These are phyloP conservation scores for Sarocladium oryzae DNA, from an alignment of 2,329 filamentous ascomycete species.

Conservation along the genomic window DNA sequence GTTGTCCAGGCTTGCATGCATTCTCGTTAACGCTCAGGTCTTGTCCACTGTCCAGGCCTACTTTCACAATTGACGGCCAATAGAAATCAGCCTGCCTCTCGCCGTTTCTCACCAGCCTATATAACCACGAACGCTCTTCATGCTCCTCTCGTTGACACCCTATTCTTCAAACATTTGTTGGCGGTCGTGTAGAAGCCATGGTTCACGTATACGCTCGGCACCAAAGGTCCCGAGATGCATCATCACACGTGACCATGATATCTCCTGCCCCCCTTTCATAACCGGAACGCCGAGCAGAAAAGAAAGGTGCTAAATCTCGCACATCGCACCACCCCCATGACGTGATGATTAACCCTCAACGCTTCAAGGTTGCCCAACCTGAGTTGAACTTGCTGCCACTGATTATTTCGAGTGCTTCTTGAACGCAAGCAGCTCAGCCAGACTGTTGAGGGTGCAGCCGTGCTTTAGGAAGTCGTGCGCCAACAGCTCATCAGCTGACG, in stretches of 20 bases:
- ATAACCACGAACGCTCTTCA: background rate
- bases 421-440: constrained; percentile 84
- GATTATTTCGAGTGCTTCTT: constrained; percentile 63
- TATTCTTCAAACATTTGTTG: background rate
- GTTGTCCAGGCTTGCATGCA: background rate
- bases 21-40: background rate
- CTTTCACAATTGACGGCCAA: background rate
- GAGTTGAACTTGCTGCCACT: background rate
- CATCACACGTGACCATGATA: background rate
- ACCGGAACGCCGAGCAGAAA: constrained; percentile 9
- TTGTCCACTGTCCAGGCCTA: background rate
- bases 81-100: background rate
- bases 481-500: constrained; percentile 83
- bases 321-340: background rate
- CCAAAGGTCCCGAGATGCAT: background rate
- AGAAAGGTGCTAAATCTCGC: background rate
- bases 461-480: constrained; percentile 91
- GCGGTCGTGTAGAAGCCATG: background rate
- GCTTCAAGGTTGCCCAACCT: too few relatives aligned
- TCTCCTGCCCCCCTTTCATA: background rate
- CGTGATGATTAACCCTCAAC: background rate
- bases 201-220: background rate
- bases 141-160: background rate
- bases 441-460: constrained; percentile 74
- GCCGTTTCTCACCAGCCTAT: background rate